A percentile compares a stretch with the other conserved stretches of the same genome.
Evolutionary conservation across 2,329 filamentous ascomycete species (phyloP).

Genomic region (Mariannaea elegans): DNA sequence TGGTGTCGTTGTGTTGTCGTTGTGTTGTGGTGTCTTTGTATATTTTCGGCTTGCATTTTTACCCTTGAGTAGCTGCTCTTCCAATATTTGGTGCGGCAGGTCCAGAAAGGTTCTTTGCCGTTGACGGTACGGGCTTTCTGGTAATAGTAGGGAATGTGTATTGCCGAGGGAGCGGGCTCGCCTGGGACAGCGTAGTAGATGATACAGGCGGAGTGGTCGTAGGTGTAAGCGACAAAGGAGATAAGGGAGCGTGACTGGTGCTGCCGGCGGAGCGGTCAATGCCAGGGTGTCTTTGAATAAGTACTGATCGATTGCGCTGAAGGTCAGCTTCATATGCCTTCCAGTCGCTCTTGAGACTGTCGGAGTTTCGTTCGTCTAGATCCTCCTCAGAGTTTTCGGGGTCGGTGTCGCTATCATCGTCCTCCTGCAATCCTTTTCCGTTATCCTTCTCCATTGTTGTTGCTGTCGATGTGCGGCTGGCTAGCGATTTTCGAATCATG

Average conservation of each 20-base stretch:
- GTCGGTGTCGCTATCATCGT: constrained; percentile 19
- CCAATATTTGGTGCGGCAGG: constrained; percentile 24
- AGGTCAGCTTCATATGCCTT: constrained; percentile 52
- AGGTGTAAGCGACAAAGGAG: constrained; percentile 1
- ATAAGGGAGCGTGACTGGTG: constrained; percentile 2
- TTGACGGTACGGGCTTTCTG: constrained; percentile 28
- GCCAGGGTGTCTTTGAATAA: constrained; percentile 43
- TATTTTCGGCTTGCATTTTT: background rate
- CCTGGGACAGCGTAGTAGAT: background rate
- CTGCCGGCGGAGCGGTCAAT: constrained; percentile 29
- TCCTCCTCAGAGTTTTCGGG: constrained; percentile 33
- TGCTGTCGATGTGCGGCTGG: constrained; percentile 40
- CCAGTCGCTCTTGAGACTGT: constrained; percentile 44
- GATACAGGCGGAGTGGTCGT: background rate
- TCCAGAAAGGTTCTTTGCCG: constrained; percentile 17
- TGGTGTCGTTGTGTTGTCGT: background rate
- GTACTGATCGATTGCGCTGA: constrained; percentile 40
- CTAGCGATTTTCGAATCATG: constrained; percentile 57
- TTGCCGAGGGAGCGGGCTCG: constrained; percentile 6
- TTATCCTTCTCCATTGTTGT: constrained; percentile 20
- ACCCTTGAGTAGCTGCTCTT: constrained; percentile 7
- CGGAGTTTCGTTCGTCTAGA: constrained; percentile 3
- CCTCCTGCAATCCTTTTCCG: background rate
- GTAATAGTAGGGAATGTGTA: constrained; percentile 25
- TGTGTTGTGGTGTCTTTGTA: background rate